Evolutionary conservation across 176 grass and related monocot genomes (phyloP), one percentile per base, ranked within the genome.

Genomic region (Carex cristatella): DNA sequence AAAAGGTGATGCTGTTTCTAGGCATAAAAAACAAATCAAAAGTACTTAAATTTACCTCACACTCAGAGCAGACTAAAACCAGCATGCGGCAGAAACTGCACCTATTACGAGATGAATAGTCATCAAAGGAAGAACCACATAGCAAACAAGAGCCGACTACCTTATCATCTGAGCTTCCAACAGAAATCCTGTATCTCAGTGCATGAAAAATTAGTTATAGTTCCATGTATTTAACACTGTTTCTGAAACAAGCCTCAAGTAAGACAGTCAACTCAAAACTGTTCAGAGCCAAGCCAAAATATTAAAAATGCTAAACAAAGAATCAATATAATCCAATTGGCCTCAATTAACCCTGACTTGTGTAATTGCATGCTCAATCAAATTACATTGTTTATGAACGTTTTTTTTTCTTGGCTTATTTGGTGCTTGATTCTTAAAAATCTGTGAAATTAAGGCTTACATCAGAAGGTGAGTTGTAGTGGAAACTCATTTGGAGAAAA

Each of bases 1-100:
- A 81, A 81, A 82, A 65, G 38, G 40, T 28, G 54, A 76, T 1
- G 57, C 0, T 5, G n/a, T 75, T 64, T 66, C 44, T 65, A 18
- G 19, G 61, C 7, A 35, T 80, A 88, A 85, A 59, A 51, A 79
- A 67, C 35, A 33, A 61, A 28, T 61, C 75, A n/a, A 56, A 49
- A 57, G 61, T 64, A 59, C 15, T 10, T 13, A 16, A 72, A 46
- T 56, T 46, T 72, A 75, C 64, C 23, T 55, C 11, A 49, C 23
- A 62, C 46, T 30, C 30, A 12, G 44, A 31, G 69, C 96, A 99
- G 31, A 94, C 88, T 87, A 99, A 84, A 75, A 94, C 91, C 67
- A 95, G 81, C 91, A 95, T 99, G 77, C 96, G 90, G 57, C 96
- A 95, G 49, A 89, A 86, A 87, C 37, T 89, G 81, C 96, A 99